A percentile compares a stretch with the other conserved stretches of the same genome.
Conservation (phyloP, 1,284 basidiomycete genomes). For the Malassezia japonica region DNA sequence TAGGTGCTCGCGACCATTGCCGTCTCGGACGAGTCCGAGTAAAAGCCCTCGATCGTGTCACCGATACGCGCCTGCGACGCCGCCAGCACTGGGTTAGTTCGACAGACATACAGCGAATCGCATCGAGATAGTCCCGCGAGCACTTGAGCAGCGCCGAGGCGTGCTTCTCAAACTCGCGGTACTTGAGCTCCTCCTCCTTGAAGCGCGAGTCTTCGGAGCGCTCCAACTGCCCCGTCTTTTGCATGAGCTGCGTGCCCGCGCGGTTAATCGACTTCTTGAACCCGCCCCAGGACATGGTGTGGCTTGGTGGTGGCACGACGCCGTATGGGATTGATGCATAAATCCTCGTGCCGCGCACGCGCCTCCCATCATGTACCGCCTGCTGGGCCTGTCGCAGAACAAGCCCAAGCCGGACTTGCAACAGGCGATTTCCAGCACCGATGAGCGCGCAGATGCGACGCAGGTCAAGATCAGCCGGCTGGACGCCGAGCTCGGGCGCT, state of each 20-base stretch:
- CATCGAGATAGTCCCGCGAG: constrained; percentile 85
- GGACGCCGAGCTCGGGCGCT: constrained; percentile 80
- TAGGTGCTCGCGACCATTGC: constrained; percentile 97
- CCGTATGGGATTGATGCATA: neutral
- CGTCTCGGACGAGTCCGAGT: constrained; percentile 58
- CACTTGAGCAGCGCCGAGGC: constrained; percentile 74
- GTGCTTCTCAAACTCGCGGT: constrained; percentile 61
- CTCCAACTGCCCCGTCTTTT: constrained; percentile 83
- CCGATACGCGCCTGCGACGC: constrained; percentile 85
- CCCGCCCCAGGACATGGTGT: constrained; percentile 50
- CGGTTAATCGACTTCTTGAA: constrained; percentile 91
- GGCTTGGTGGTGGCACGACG: neutral
- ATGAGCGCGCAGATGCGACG: constrained; percentile 74
- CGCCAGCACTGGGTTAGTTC: constrained; percentile 56
- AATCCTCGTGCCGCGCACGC: neutral
- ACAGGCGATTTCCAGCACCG: constrained; percentile 89
- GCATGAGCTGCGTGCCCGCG: constrained; percentile 70
- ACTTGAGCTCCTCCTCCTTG: constrained; percentile 80
- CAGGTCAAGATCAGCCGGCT: constrained; percentile 96
- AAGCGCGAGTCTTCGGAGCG: constrained; percentile 89
- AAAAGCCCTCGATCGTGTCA: constrained; percentile 88
- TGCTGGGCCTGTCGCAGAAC: constrained; percentile 49
- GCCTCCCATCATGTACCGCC: constrained; percentile 47
- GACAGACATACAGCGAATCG: constrained; percentile 57
- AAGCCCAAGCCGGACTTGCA: constrained; percentile 68